These are phyloP conservation scores for Vachellia pachyceras DNA, from an alignment of 306 rosid species.

Conservation along the genomic window DNA sequence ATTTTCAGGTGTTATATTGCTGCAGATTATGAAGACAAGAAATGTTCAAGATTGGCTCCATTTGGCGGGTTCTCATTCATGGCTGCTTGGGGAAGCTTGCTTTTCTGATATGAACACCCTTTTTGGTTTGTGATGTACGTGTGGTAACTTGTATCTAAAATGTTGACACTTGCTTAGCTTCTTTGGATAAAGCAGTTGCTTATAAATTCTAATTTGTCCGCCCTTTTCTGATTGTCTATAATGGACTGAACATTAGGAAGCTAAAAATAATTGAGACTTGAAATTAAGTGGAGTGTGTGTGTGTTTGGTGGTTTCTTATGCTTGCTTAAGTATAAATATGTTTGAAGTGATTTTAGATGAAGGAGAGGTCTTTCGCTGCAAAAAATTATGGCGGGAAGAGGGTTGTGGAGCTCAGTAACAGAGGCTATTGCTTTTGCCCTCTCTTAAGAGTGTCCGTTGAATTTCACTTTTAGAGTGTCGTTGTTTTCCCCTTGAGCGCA, in stretches of 20 bases:
- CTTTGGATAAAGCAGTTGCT: not conserved
- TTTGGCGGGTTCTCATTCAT: conserved; percentile 91
- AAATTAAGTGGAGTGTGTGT: not conserved
- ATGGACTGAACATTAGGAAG: not conserved
- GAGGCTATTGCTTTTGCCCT: no score
- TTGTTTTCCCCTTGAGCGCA: no score
- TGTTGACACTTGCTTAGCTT: not conserved
- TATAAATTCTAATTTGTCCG: not conserved
- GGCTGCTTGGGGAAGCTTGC: conserved; percentile 93
- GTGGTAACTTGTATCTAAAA: not conserved
- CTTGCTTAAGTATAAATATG: not conserved
- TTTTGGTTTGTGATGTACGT: conserved; percentile 15
- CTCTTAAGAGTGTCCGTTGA: no score
- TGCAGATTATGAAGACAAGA: conserved; percentile 84
- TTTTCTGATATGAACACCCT: conserved; percentile 49
- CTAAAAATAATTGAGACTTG: not conserved
- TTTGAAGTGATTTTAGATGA: not conserved
- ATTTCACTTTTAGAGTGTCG: not conserved
- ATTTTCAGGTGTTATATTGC: conserved; percentile 80
- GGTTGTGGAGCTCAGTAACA: not conserved
- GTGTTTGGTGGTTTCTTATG: not conserved
- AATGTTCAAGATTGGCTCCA: conserved; percentile 75
- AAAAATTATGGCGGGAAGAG: not conserved
- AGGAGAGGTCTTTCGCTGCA: not conserved
- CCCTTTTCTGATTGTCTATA: not conserved